These are phyloP conservation scores for Cercospora sojina DNA, from an alignment of 2,329 filamentous ascomycete species.

Conservation along the genomic window DNA sequence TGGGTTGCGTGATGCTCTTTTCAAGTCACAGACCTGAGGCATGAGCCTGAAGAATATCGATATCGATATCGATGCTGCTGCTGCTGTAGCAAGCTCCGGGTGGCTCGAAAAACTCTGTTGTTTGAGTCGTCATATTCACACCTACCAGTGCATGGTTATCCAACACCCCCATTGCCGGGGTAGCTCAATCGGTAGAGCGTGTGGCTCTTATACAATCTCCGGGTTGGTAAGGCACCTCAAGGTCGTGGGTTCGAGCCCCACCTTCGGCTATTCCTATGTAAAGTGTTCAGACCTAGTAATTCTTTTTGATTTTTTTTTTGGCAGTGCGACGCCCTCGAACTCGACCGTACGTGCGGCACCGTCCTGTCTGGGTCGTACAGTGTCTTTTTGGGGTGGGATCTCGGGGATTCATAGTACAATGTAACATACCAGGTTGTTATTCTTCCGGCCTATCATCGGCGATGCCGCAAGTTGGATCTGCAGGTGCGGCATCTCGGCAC, in stretches of 20 bases:
- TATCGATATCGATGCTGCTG: not conserved
- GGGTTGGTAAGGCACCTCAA: too few species aligned
- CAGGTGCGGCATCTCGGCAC: not conserved
- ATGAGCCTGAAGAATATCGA: not conserved
- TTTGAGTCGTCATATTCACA: not conserved
- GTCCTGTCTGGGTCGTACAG: not conserved
- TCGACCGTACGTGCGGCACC: not conserved
- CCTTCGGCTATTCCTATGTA: conserved; percentile 1
- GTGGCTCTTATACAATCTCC: conserved; percentile 28
- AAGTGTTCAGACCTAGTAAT: not conserved
- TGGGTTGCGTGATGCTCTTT: not conserved
- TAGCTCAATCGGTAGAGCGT: conserved; percentile 55
- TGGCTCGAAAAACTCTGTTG: not conserved
- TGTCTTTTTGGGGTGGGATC: not conserved
- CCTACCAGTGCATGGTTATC: not conserved
- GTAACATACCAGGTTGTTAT: not conserved
- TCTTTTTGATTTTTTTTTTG: not conserved
- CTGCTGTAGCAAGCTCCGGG: not conserved
- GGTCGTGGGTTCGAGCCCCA: not conserved
- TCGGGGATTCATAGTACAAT: not conserved
- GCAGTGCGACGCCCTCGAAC: not conserved
- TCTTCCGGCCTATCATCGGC: not conserved
- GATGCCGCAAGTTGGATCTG: not conserved
- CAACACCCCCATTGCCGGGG: conserved; percentile 40
- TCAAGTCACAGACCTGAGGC: not conserved